Evolutionary conservation across 495 filamentous ascomycete species (phyloP).

Genomic region (Hypoxylon trugodes): DNA sequence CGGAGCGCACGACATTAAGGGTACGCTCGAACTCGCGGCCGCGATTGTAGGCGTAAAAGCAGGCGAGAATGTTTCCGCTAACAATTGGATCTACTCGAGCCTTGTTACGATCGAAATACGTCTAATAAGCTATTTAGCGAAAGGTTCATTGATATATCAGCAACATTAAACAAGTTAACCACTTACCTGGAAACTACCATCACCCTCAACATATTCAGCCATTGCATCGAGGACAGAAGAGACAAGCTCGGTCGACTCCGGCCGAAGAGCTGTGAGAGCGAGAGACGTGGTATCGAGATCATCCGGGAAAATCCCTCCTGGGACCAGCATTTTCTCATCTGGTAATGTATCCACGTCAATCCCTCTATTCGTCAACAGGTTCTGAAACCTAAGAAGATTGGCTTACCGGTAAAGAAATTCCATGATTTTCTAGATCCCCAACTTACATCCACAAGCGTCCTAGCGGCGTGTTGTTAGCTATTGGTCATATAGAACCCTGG

Average conservation of each 20-base stretch:
- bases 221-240: slow-evolving; percentile 20
- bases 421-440: slow-evolving; percentile 25
- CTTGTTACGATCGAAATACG: slow-evolving; percentile 19
- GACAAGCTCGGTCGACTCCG: slow-evolving; percentile 5
- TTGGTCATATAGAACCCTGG: background rate
- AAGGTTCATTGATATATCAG: background rate
- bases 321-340: background rate
- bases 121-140: slow-evolving; percentile 12
- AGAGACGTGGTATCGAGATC: slow-evolving; percentile 25
- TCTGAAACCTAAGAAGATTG: background rate
- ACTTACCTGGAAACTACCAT: slow-evolving; percentile 22
- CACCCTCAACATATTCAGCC: slow-evolving; percentile 7
- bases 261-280: slow-evolving; percentile 16
- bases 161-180: background rate
- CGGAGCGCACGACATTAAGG: slow-evolving; percentile 14
- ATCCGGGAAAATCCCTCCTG: slow-evolving; percentile 12
- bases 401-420: slow-evolving; percentile 32
- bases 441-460: slow-evolving; percentile 13
- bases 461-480: slow-evolving; percentile 2
- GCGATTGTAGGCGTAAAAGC: slow-evolving; percentile 25
- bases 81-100: slow-evolving; percentile 12
- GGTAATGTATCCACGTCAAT: background rate
- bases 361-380: background rate
- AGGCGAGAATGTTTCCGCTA: slow-evolving; percentile 23
- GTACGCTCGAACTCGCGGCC: slow-evolving; percentile 24